These are phyloP conservation scores for Rutstroemia sp. DNA, from an alignment of 2,329 filamentous ascomycete genomes.

Conservation along the genomic window DNA sequence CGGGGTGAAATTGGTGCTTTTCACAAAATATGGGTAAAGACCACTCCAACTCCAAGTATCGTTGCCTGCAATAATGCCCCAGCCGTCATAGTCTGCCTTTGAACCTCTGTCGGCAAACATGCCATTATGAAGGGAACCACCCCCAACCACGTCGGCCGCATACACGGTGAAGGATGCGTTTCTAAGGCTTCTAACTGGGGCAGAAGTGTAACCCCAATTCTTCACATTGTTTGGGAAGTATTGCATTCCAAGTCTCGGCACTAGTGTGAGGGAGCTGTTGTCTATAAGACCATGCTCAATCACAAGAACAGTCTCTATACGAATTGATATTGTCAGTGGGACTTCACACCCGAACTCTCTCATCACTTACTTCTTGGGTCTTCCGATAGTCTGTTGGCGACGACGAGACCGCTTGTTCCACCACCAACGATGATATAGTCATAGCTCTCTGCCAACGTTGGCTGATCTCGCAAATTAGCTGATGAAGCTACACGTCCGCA, in stretches of 20 bases:
- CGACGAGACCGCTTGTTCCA: constrained; percentile 15
- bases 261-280: constrained; percentile 3
- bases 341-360: not conserved
- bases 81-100: constrained; percentile 30
- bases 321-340: not conserved
- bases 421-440: constrained; percentile 3
- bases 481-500: not conserved
- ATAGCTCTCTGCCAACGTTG: constrained; percentile 2
- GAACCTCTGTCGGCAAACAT: constrained; percentile 24
- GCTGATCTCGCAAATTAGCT: not conserved
- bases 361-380: constrained; percentile 22
- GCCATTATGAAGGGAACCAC: constrained; percentile 35
- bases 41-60: constrained; percentile 31
- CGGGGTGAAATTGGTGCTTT: constrained; percentile 12
- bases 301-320: constrained; percentile 1
- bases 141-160: constrained; percentile 26
- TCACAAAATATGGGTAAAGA: constrained; percentile 34
- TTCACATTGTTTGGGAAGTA: constrained; percentile 2
- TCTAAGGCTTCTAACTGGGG: not conserved
- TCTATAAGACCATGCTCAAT: constrained; percentile 1
- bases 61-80: constrained; percentile 33
- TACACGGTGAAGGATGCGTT: not conserved
- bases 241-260: not conserved
- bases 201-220: constrained; percentile 1
- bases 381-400: constrained; percentile 35